Conservation (phyloP, 1,139 yeast species). For the Kurtzmaniella quercitrusa region DNA sequence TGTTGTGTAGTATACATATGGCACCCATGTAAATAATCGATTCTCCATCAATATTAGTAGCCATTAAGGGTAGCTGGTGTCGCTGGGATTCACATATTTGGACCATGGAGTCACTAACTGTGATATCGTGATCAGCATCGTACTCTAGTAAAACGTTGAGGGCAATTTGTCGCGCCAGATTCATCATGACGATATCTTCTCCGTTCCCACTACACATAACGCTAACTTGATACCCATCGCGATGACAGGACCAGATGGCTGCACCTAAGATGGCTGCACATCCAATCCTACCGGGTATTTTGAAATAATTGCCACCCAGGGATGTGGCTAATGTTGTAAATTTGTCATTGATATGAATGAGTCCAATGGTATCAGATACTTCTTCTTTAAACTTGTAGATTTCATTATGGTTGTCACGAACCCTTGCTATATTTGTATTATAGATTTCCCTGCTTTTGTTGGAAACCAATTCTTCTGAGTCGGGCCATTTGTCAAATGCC, state of each 20-base stretch:
- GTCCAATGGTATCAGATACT: constrained; percentile 32
- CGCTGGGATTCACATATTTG: constrained; percentile 9
- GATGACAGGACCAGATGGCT: constrained; percentile 27
- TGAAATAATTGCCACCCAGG: constrained; percentile 52
- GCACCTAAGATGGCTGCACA: constrained; percentile 52
- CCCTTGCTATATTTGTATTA: background rate
- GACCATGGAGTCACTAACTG: constrained; percentile 9
- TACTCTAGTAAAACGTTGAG: background rate
- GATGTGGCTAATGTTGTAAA: constrained; percentile 33
- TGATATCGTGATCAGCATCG: constrained; percentile 13
- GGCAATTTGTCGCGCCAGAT: constrained; percentile 29
- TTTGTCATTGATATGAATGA: constrained; percentile 15
- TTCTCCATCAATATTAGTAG: constrained; percentile 9
- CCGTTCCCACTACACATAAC: constrained; percentile 57
- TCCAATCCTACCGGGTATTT: constrained; percentile 48
- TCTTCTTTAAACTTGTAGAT: background rate
- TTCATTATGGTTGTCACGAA: background rate
- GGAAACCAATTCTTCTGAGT: constrained; percentile 2
- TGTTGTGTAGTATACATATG: constrained; percentile 20
- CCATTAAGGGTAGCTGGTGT: constrained; percentile 6
- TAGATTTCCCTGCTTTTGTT: constrained; percentile 2
- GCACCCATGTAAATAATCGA: constrained; percentile 30
- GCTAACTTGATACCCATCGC: constrained; percentile 17
- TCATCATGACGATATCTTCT: constrained; percentile 45
- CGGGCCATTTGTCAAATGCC: constrained; percentile 6